A percentile compares a stretch with the other conserved stretches of the same genome.
These are phyloP conservation scores for Stephania japonica DNA, from an alignment of 164 flowering plant genomes.

Conservation along the genomic window DNA sequence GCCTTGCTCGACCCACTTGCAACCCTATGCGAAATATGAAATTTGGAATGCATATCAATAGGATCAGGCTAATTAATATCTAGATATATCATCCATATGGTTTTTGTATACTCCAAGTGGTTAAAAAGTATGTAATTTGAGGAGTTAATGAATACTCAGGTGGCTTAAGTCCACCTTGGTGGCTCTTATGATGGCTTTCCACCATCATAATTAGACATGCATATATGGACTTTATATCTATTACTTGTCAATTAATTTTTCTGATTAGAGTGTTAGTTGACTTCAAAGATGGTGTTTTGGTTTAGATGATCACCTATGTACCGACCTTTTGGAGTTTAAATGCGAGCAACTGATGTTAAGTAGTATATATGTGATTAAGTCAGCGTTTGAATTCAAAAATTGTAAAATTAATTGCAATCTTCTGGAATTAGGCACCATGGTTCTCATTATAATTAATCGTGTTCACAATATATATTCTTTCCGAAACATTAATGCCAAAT, in stretches of 20 bases:
- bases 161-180: background rate
- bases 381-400: background rate
- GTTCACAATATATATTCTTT: too few relatives aligned
- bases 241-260: background rate
- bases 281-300: background rate
- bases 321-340: background rate
- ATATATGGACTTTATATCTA: background rate
- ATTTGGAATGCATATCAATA: too few relatives aligned
- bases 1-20: too few relatives aligned
- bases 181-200: background rate
- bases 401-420: background rate
- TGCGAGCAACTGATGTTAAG: background rate
- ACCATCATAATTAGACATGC: background rate
- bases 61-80: too few relatives aligned
- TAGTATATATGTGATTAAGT: background rate
- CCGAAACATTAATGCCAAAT: too few relatives aligned
- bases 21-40: too few relatives aligned
- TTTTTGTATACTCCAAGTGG: too few relatives aligned
- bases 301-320: background rate
- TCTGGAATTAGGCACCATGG: too few relatives aligned
- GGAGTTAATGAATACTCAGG: background rate
- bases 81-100: too few relatives aligned
- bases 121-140: too few relatives aligned
- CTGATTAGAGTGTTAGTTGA: background rate
- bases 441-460: too few relatives aligned